Base-by-base conservation (phyloP, 129 eudicot genomes). In the Helichrysum umbraculigerum region DNA sequence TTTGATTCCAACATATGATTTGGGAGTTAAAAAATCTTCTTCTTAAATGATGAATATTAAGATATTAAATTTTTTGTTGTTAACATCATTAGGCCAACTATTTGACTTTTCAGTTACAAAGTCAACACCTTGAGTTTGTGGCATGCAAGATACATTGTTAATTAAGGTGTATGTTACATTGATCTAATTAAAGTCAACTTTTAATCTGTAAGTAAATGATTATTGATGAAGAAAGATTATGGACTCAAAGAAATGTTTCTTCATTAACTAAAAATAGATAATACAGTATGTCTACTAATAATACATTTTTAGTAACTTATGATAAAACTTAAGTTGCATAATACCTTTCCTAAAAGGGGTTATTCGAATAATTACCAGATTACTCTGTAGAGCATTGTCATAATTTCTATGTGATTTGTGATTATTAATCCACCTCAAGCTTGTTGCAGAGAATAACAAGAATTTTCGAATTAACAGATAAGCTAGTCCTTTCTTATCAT, bases 11-110 rank as follows among this genome's bases (percentile, higher is more conserved):
- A 32, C 41, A 12, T 37, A 39, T 80, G 77, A 73, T 80, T 74
- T 68, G 79, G 83, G 75, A 75, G 83, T 80, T 80, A 80, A 6
- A 41, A 73, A 73, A 80, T 80, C 83, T 66, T 74, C 63, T 11
- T 8, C 66, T 80, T 76, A 80, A 79, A 73, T 66, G 17, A 15
- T 59, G 52, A 64, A 80, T 80, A 80, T 66, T 42, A 54, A 15
- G 51, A 66, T 32, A 28, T 42, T 66, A 25, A 73, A 25, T 54
- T 52, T 66, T 54, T 73, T 79, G 83, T 56, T 80, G 68, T 29
- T 32, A 56, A 57, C 75, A 70, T 70, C 10, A 78, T 60, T 44
- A 35, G 59, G 71, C 71, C 64, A 78, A 59, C 76, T 78, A 78
- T 69, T 69, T 78, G 81, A 58, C 81, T 58, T 77, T 39, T 58